Evolutionary conservation across 129 eudicot species (phyloP).

Genomic region (Helianthus tuberosus): DNA sequence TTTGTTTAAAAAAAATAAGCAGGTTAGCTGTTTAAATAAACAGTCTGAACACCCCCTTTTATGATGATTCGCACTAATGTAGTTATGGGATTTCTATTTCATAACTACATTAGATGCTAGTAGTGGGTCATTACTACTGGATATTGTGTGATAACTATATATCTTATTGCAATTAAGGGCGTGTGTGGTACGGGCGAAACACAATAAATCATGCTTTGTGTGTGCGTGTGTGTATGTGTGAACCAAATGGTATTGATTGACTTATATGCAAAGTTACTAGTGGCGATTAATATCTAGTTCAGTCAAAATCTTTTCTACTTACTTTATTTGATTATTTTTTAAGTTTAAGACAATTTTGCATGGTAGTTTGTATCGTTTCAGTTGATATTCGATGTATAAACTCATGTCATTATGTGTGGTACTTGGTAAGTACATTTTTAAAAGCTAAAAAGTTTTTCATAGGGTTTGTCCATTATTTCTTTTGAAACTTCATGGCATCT

Average conservation of each 20-base stretch:
- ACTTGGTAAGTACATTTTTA: not conserved
- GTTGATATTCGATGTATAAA: not conserved
- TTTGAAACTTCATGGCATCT: not conserved
- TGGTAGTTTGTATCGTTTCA: not conserved
- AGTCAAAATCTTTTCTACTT: not conserved
- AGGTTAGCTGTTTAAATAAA: not conserved
- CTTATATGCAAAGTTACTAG: not conserved
- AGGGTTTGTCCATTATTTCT: slow-evolving; percentile 6
- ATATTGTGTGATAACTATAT: not conserved
- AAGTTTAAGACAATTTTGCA: not conserved
- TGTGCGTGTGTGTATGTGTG: too few species aligned
- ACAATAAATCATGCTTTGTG: not conserved
- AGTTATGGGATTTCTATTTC: slow-evolving; percentile 14
- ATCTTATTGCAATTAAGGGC: not conserved
- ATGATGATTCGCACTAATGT: too few species aligned
- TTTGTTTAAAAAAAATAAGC: not conserved
- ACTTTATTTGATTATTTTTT: not conserved
- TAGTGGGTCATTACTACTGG: not conserved
- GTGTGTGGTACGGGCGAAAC: not conserved
- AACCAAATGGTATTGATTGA: not conserved
- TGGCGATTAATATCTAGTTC: not conserved
- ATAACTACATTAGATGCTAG: not conserved
- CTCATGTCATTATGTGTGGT: not conserved
- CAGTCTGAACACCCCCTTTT: not conserved
- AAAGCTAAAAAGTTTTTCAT: not conserved